These are phyloP conservation scores for Curvularia lunata DNA, from an alignment of 2,329 filamentous ascomycete species.

Conservation along the genomic window DNA sequence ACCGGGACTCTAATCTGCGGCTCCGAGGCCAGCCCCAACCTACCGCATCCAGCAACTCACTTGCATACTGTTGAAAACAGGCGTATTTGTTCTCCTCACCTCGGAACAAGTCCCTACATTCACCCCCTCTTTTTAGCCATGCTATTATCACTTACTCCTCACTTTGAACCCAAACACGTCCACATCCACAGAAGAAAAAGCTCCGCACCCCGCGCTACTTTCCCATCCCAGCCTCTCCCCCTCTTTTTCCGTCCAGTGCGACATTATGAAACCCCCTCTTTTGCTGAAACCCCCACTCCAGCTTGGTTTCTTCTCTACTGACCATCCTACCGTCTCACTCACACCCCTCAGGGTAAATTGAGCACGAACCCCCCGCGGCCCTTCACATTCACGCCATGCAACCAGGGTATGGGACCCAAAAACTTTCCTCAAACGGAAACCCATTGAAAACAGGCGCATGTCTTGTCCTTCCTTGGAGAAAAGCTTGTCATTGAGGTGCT, in stretches of 20 bases:
- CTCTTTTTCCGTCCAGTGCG: not conserved
- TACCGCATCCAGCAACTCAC: conserved; percentile 15
- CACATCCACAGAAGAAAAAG: not conserved
- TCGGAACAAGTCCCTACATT: conserved; percentile 2
- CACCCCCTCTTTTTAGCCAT: not conserved
- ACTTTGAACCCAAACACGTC: not conserved
- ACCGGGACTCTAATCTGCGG: not conserved
- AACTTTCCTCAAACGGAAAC: not conserved
- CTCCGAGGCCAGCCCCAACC: not conserved
- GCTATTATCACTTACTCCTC: too few relatives aligned
- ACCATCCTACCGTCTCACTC: not conserved
- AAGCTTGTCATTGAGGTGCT: not conserved
- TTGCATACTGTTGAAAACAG: conserved; percentile 11
- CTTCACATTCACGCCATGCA: not conserved
- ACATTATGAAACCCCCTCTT: not conserved
- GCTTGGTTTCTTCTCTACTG: not conserved
- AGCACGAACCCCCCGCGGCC: not conserved
- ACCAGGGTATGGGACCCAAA: not conserved
- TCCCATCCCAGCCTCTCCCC: not conserved
- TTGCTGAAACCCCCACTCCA: not conserved
- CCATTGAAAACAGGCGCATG: conserved; percentile 14
- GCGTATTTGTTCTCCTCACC: conserved; percentile 15
- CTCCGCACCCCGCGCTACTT: not conserved
- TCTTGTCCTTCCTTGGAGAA: conserved; percentile 9
- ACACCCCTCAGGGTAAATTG: too few relatives aligned